Conservation (phyloP, 2,329 filamentous ascomycete species). For the Calonectria pauciramosa region DNA sequence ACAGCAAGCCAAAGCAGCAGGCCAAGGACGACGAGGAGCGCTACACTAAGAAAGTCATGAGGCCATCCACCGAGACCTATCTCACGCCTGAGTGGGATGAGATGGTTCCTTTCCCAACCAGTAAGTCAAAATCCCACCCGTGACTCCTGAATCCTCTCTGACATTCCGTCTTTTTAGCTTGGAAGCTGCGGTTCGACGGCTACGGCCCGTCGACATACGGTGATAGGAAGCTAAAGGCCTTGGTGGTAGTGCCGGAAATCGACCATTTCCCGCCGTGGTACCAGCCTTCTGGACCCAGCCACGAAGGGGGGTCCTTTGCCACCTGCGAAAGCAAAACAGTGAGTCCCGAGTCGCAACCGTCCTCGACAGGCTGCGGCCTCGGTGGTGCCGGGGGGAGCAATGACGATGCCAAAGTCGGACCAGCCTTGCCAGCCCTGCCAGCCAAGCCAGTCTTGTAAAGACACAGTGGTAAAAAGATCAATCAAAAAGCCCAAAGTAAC, state of each 20-base stretch:
- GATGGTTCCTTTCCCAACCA: conserved; percentile 38
- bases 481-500: not conserved
- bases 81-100: conserved; percentile 39
- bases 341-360: not conserved
- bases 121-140: not conserved
- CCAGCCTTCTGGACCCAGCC: not conserved
- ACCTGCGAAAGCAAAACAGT: not conserved
- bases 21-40: not conserved
- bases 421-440: no score
- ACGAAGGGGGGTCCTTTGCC: not conserved
- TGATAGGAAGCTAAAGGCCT: not conserved
- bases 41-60: conserved; percentile 21
- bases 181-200: conserved; percentile 31
- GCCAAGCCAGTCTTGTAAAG: no score
- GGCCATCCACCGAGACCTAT: conserved; percentile 29
- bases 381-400: no score
- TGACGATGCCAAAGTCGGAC: no score
- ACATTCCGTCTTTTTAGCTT: not conserved
- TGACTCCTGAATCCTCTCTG: not conserved
- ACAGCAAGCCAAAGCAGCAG: not conserved
- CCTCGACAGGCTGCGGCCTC: no score
- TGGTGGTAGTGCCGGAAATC: not conserved
- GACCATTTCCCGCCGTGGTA: conserved; percentile 5
- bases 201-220: conserved; percentile 29
- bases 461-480: not conserved